A percentile compares a stretch with the other conserved stretches of the same genome.
Conservation (phyloP, 129 eudicot genomes). For the Tanacetum coccineum region DNA sequence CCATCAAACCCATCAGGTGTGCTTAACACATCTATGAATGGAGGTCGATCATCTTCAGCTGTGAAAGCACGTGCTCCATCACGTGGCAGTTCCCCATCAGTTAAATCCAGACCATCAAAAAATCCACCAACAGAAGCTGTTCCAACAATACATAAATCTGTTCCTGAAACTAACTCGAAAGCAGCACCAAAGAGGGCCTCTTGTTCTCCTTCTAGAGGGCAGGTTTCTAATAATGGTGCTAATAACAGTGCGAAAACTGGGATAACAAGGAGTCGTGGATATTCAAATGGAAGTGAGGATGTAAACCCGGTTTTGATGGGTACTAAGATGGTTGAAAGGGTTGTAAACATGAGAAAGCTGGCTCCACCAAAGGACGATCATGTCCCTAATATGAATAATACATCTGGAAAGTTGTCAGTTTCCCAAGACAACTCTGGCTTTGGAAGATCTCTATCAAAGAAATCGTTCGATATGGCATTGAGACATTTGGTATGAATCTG, state of each 20-base stretch:
- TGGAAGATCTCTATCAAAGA: slow-evolving; percentile 82
- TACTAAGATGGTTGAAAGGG: slow-evolving; percentile 92
- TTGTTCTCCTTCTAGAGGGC: slow-evolving; percentile 55
- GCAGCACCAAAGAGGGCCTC: slow-evolving; percentile 48
- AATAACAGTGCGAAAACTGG: slow-evolving; percentile 37
- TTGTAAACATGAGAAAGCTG: slow-evolving; percentile 86
- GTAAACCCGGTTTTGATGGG: slow-evolving; percentile 92
- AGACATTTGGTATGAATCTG: slow-evolving; percentile 73
- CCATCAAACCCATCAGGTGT: slow-evolving; percentile 31
- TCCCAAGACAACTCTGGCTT: slow-evolving; percentile 74
- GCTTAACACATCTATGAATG: slow-evolving; percentile 32
- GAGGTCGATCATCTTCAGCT: slow-evolving; percentile 40
- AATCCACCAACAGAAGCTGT: slow-evolving; percentile 37
- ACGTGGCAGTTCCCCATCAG: slow-evolving; percentile 53
- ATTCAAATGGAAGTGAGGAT: slow-evolving; percentile 43
- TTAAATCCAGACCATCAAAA: slow-evolving; percentile 47
- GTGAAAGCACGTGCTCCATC: slow-evolving; percentile 36
- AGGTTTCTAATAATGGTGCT: slow-evolving; percentile 35
- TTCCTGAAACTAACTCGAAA: slow-evolving; percentile 35
- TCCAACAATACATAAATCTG: slow-evolving; percentile 28
- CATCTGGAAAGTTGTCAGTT: slow-evolving; percentile 45
- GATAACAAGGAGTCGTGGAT: slow-evolving; percentile 42
- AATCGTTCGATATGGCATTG: slow-evolving; percentile 88
- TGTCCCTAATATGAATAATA: slow-evolving; percentile 30
- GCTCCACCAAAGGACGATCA: slow-evolving; percentile 77